Evolutionary conservation across 805 yeast genomes (phyloP), one percentile per base, ranked within the genome.

Genomic region (Starmerella apicola): DNA sequence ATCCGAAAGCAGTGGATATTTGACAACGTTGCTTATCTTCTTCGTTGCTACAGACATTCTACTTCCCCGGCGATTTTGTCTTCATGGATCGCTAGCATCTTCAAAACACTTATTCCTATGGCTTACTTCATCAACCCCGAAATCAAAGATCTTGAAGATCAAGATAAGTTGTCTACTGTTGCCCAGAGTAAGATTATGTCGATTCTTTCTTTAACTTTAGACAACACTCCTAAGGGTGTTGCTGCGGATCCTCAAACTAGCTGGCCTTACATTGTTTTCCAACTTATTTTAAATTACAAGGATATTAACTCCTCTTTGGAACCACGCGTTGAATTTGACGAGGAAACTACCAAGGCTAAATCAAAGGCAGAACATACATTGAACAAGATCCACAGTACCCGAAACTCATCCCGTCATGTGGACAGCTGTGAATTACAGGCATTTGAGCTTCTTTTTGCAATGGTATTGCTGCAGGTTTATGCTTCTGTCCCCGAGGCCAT

Each of bases 401-500:
- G 65, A 37, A 54, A 46, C 25, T 51, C 65, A 4, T 55, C 64
- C 22, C 54, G 60, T 3, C 65, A 60, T 32, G 60, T 44, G 32
- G 56, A 61, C 42, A 44, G 54, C 27, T 59, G 66, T 42, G 71
- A 73, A 49, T 55, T 77, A 45, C 62, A 64, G 42, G 79, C 84
- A 32, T 78, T 88, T 53, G 93, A 84, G 57, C 62, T 82, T 27
- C 63, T 88, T 33, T 72, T 81, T 41, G 78, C 95, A 0, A 73
- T 81, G 70, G 78, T 78, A 3, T 59, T 85, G 18, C 55, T 88
- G 12, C 94, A 84, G 56, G 65, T 86, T 25, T 85, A 77, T 54
- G 64, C 76, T 39, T 93, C 86, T 19, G 62, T 70, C 38, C 56
- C 76, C 5, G 96, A 88, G 44, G 78, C 94, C 1, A 72, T 81